A percentile compares a stretch with the other conserved stretches of the same genome.
phyloP scores from a whole-genome alignment of 306 rosid genomes.

The Hippophae gyantsensis region DNA sequence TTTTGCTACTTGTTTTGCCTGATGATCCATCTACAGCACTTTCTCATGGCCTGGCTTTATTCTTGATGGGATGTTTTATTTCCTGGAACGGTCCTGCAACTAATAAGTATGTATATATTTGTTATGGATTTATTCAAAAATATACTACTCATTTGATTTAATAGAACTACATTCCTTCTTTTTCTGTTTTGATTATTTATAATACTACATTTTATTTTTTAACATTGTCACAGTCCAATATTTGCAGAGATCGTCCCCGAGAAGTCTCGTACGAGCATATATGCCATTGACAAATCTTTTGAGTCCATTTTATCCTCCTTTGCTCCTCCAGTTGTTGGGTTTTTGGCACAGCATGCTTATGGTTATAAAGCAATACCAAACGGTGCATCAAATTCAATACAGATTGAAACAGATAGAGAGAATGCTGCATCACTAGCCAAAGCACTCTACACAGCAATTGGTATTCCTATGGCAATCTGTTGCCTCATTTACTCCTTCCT shows the following conservation, averaged over 20 bases:
- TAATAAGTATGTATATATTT: slow-evolving; percentile 46
- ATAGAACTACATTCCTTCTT: neutral
- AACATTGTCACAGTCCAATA: slow-evolving; percentile 61
- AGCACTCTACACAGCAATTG: slow-evolving; percentile 61
- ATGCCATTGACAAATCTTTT: slow-evolving; percentile 69
- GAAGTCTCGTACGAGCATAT: slow-evolving; percentile 66
- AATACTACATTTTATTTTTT: neutral
- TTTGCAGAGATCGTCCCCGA: slow-evolving; percentile 94
- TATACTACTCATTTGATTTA: neutral
- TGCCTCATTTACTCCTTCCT: slow-evolving; percentile 64
- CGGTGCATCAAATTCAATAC: slow-evolving; percentile 42
- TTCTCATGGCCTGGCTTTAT: slow-evolving; percentile 51
- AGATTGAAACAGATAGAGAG: slow-evolving; percentile 55
- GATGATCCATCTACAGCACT: slow-evolving; percentile 55
- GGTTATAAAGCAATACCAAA: slow-evolving; percentile 56
- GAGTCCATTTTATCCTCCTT: slow-evolving; percentile 65
- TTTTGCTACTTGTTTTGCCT: slow-evolving; percentile 55
- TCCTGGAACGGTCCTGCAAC: slow-evolving; percentile 75
- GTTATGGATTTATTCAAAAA: neutral
- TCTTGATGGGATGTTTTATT: slow-evolving; percentile 57
- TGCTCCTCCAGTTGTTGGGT: slow-evolving; percentile 79
- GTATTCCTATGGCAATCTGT: slow-evolving; percentile 56
- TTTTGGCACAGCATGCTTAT: slow-evolving; percentile 58
- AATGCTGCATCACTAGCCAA: slow-evolving; percentile 74
- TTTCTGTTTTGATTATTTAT: neutral